Evolutionary conservation across 805 yeast genomes (phyloP), one percentile per base, ranked within the genome.

Genomic region (Candida succiphila): DNA sequence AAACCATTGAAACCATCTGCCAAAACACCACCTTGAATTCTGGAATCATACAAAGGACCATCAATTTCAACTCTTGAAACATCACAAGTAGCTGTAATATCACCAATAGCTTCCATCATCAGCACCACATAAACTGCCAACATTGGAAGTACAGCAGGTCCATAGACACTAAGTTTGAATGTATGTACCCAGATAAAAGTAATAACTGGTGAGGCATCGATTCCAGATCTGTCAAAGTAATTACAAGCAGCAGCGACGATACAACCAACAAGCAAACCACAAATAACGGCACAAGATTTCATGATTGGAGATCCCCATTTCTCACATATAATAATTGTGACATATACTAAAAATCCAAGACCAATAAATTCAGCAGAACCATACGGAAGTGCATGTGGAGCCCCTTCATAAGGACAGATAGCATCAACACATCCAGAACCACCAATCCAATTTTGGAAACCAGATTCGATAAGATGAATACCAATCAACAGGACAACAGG

Each of bases 81-180:
- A 56, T 87, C 96, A 37, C 85, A 80, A 28, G 95, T 84, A 24
- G 96, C 96, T 22, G 95, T 85, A 51, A 87, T 80, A 57, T 87
- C 96, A 56, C 96, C 96, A 51, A 87, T 85, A 35, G 94, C 82
- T 63, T 88, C 96, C 86, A 86, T 85, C 74, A 84, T 80, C 45
- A 83, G 60, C 19, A 79, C 85, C 22, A 87, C 65, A 53, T 76
- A 87, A 30, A 86, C 80, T 1, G 95, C 94, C 37, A 87, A 59
- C 62, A 84, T 71, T 4, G 96, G 96, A 34, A 87, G 60, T 5
- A 87, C 92, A 3, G 80, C 74, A 1, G 96, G 95, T 3, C 84
- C 96, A 48, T 87, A 84, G 5, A 87, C 73, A 26, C 63, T 56
- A 34, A 86, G 65, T 40, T 70, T 76, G 65, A 86, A 87, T 10